Conservation (phyloP, 345 rosid species). For the Clarkia xantiana region DNA sequence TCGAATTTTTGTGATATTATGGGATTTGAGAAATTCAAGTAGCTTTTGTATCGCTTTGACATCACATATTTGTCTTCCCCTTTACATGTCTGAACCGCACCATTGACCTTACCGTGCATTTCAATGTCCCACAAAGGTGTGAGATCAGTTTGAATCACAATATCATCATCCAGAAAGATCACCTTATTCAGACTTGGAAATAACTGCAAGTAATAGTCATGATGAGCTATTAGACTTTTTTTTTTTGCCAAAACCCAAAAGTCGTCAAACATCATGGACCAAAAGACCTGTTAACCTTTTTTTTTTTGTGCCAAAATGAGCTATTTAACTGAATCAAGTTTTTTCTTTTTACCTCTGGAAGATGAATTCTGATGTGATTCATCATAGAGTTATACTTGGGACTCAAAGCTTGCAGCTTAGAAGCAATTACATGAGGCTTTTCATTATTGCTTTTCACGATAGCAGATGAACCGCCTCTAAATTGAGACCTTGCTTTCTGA, state of each 20-base stretch:
- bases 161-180: constrained; percentile 88
- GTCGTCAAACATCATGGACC: too few species aligned
- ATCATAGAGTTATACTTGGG: constrained; percentile 87
- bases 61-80: constrained; percentile 74
- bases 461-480: constrained; percentile 91
- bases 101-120: constrained; percentile 83
- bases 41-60: constrained; percentile 79
- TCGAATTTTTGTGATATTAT: constrained; percentile 42
- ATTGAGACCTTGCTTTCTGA: constrained; percentile 67
- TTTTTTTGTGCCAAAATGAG: too few species aligned
- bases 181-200: constrained; percentile 82
- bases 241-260: too few species aligned
- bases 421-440: constrained; percentile 64
- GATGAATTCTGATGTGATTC: constrained; percentile 89
- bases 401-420: constrained; percentile 87
- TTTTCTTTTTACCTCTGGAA: constrained; percentile 58
- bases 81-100: constrained; percentile 82
- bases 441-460: constrained; percentile 55
- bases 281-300: too few species aligned
- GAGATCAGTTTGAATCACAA: constrained; percentile 83
- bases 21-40: constrained; percentile 86
- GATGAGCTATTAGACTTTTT: not conserved
- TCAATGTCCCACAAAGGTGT: constrained; percentile 87
- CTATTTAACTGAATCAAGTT: not conserved
- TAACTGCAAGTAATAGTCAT: constrained; percentile 31